Evolutionary conservation across 106 monocot genomes (phyloP).

Genomic region (Agapanthus africanus): DNA sequence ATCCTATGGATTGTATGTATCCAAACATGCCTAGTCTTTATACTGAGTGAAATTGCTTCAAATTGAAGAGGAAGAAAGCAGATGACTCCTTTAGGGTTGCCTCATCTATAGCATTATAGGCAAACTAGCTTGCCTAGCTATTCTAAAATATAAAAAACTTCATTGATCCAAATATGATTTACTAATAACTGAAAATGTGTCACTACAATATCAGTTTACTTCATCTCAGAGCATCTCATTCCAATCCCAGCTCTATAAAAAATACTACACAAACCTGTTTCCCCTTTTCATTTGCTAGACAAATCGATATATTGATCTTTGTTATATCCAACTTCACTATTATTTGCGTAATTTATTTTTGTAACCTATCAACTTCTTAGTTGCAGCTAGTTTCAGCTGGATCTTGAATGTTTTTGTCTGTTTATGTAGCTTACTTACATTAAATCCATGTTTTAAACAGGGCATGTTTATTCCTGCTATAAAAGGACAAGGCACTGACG

Average conservation of each 20-base stretch:
- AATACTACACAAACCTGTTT: neutral
- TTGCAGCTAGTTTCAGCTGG: neutral
- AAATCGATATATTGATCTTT: too few species aligned
- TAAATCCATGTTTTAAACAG: conserved; percentile 20
- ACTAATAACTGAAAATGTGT: neutral
- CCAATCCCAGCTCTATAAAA: neutral
- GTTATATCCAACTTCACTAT: neutral
- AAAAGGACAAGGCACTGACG: conserved; percentile 91
- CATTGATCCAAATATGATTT: neutral
- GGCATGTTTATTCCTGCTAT: conserved; percentile 98
- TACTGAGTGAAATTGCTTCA: neutral
- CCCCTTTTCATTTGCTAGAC: neutral
- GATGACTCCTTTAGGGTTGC: neutral
- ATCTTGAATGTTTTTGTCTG: neutral
- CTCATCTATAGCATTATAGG: too few species aligned
- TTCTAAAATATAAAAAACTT: neutral
- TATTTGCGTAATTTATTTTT: neutral
- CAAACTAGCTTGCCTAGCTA: neutral
- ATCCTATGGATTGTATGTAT: too few species aligned
- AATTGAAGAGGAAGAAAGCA: neutral
- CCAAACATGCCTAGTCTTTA: too few species aligned
- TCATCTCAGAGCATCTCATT: neutral
- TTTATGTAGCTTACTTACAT: conserved; percentile 6
- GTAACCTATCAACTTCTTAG: neutral
- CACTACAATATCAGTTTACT: neutral